These are phyloP conservation scores for Eimeria maxima DNA, from an alignment of 169 alveolate genomes.

Conservation along the genomic window DNA sequence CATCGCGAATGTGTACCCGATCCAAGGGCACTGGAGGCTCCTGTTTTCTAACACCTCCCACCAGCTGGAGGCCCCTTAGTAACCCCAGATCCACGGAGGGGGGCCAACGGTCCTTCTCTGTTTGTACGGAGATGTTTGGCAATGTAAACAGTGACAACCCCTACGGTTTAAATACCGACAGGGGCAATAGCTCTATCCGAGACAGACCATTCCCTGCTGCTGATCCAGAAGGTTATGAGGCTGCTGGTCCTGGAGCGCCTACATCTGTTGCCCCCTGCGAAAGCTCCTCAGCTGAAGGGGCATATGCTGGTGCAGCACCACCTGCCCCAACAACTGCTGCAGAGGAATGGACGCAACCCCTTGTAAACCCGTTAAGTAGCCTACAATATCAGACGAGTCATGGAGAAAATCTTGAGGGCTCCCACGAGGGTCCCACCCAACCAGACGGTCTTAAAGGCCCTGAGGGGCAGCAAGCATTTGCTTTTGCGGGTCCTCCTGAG, in stretches of 20 bases:
- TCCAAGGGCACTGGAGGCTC: not conserved
- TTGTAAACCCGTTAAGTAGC: too few relatives aligned
- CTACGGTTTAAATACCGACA: not conserved
- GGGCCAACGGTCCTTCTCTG: not conserved
- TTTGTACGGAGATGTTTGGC: not conserved
- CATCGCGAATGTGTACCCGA: not conserved
- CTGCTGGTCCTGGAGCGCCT: not conserved
- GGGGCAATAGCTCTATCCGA: not conserved
- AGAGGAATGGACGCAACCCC: too few relatives aligned
- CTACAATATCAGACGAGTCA: too few relatives aligned
- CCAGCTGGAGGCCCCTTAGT: not conserved
- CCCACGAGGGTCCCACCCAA: too few relatives aligned
- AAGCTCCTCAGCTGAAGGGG: not conserved
- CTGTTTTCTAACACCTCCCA: not conserved
- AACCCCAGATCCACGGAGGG: not conserved
- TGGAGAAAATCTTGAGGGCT: too few relatives aligned
- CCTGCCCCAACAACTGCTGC: not conserved
- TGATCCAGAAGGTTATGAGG: not conserved
- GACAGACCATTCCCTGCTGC: not conserved
- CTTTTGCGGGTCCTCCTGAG: too few relatives aligned
- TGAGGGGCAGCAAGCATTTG: too few relatives aligned
- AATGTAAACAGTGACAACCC: not conserved
- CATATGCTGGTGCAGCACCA: not conserved
- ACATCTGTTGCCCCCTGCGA: not conserved
- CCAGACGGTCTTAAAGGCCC: too few relatives aligned